A percentile compares a stretch with the other conserved stretches of the same genome.
These are phyloP conservation scores for Hortaea sp. DNA, from an alignment of 2,329 filamentous ascomycete genomes.

Conservation along the genomic window DNA sequence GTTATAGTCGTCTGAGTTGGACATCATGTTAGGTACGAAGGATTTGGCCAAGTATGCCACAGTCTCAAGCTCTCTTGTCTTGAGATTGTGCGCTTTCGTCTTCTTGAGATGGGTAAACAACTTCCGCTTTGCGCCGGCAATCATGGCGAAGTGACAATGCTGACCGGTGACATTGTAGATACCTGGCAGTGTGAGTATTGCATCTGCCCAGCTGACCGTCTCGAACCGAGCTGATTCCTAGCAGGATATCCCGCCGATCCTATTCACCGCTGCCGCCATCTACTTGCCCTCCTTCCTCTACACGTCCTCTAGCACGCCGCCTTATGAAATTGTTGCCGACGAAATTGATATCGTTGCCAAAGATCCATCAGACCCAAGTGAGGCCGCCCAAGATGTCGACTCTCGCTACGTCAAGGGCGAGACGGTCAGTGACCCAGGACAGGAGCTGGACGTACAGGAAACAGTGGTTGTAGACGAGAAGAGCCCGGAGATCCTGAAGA, in stretches of 20 bases:
- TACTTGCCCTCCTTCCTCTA: slow-evolving; percentile 35
- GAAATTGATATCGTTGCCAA: slow-evolving; percentile 29
- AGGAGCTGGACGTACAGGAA: slow-evolving; percentile 52
- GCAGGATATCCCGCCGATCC: slow-evolving; percentile 22
- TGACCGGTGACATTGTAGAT: slow-evolving; percentile 17
- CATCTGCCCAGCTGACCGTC: background rate
- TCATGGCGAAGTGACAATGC: background rate
- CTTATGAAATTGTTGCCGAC: slow-evolving; percentile 25
- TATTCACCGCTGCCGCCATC: slow-evolving; percentile 31
- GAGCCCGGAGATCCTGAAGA: slow-evolving; percentile 47
- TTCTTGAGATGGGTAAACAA: slow-evolving; percentile 24
- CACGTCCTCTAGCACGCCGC: slow-evolving; percentile 18
- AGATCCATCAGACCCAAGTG: slow-evolving; percentile 19
- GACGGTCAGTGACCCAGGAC: slow-evolving; percentile 23
- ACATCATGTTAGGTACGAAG: background rate
- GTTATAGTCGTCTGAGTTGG: no score
- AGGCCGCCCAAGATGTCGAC: background rate
- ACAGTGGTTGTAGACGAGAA: slow-evolving; percentile 51
- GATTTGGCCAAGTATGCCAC: slow-evolving; percentile 4
- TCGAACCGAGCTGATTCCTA: slow-evolving; percentile 10
- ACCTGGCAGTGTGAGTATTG: slow-evolving; percentile 26
- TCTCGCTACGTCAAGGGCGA: slow-evolving; percentile 16
- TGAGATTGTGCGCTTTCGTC: slow-evolving; percentile 7
- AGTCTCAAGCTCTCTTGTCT: slow-evolving; percentile 4
- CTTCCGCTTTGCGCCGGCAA: slow-evolving; percentile 11